These are phyloP conservation scores for Solanum chacoense DNA, from an alignment of 305 asterid species.

Conservation along the genomic window DNA sequence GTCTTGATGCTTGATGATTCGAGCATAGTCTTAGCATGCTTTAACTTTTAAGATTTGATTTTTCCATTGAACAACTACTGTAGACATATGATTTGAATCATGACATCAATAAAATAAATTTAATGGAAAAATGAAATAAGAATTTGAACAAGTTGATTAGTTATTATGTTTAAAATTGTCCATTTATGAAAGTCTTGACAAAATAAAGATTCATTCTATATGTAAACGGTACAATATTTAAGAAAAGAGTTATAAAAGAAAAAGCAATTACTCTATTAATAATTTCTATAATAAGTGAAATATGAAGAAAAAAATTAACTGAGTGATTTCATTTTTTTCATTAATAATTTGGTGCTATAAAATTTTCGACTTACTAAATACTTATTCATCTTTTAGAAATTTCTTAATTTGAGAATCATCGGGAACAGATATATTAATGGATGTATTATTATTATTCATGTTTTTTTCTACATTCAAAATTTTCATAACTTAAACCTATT, in stretches of 20 bases:
- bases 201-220: background rate
- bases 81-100: background rate
- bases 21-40: background rate
- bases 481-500: background rate
- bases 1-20: background rate
- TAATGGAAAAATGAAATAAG: no score
- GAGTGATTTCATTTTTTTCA: background rate
- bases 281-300: background rate
- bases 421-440: background rate
- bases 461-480: background rate
- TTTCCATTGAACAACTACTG: no score
- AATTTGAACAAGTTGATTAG: background rate
- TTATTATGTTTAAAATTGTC: background rate
- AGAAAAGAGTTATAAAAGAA: background rate
- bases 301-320: background rate
- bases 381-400: background rate
- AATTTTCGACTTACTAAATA: background rate
- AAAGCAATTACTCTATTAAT: background rate
- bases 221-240: no score
- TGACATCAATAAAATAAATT: background rate
- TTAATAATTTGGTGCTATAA: background rate
- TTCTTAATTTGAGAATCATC: background rate
- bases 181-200: background rate
- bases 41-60: background rate
- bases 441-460: background rate